Percentiles rank a stretch among this genome's conserved stretches.
Evolutionary conservation across 2,329 filamentous ascomycete species (phyloP).

Genomic region (Colletotrichum sojae): DNA sequence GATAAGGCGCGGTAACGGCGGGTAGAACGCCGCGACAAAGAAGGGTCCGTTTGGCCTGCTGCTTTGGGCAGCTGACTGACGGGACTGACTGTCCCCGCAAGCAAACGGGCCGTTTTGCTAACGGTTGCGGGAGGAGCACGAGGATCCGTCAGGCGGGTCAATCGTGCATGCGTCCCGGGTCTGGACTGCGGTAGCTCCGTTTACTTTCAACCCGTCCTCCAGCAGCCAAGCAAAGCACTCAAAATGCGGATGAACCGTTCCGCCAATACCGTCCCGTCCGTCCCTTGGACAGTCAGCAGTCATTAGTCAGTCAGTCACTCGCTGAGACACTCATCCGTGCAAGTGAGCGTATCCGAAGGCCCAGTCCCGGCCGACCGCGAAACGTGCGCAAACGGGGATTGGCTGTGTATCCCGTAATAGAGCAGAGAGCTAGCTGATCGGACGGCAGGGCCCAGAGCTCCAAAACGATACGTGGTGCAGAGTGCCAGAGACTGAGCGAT

Average conservation of each 20-base stretch:
- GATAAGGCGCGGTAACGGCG: conserved; percentile 15
- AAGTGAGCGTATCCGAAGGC: conserved; percentile 14
- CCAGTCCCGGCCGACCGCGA: conserved; percentile 19
- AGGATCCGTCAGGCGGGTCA: conserved; percentile 3
- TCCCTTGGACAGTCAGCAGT: conserved; percentile 3
- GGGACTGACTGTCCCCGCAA: not conserved
- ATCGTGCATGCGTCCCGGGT: conserved; percentile 7
- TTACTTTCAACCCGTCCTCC: not conserved
- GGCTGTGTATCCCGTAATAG: not conserved
- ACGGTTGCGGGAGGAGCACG: not conserved
- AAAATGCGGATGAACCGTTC: conserved; percentile 19
- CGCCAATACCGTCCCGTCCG: conserved; percentile 1
- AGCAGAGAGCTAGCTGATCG: not conserved
- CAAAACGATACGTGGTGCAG: conserved; percentile 5
- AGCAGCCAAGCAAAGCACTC: not conserved
- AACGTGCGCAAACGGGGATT: conserved; percentile 16
- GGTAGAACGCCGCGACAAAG: not conserved
- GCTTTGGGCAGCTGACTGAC: conserved; percentile 9
- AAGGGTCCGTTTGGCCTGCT: conserved; percentile 13
- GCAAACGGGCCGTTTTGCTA: not conserved
- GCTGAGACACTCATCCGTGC: too few relatives aligned
- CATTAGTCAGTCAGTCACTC: not conserved
- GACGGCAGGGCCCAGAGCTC: conserved; percentile 26
- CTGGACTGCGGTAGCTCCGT: not conserved
- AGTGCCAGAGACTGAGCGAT: conserved; percentile 2